These are phyloP conservation scores for Lagerstroemia speciosa DNA, from an alignment of 345 rosid species.

Conservation along the genomic window DNA sequence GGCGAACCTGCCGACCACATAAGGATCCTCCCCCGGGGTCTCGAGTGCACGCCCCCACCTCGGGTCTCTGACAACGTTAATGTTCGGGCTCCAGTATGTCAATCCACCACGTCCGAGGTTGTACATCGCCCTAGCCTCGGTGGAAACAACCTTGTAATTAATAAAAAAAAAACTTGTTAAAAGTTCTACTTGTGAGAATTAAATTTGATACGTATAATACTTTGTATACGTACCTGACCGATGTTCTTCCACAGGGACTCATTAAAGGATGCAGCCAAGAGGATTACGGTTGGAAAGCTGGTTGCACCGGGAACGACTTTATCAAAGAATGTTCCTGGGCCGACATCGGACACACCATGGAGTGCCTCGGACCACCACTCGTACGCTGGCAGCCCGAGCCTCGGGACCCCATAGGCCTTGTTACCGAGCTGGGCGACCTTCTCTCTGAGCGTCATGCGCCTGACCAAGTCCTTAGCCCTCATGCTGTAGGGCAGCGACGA, in stretches of 20 bases:
- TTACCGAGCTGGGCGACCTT: constrained; percentile 27
- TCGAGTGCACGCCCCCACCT: constrained; percentile 38
- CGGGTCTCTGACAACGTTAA: constrained; percentile 39
- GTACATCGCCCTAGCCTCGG: constrained; percentile 46
- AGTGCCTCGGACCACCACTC: constrained; percentile 49
- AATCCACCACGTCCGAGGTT: constrained; percentile 38
- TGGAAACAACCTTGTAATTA: constrained; percentile 33
- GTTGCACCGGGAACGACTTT: constrained; percentile 26
- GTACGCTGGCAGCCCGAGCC: constrained; percentile 30
- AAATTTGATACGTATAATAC: no score
- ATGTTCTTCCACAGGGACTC: constrained; percentile 30
- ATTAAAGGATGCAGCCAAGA: constrained; percentile 27
- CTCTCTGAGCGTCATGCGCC: constrained; percentile 22
- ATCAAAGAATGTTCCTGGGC: constrained; percentile 25
- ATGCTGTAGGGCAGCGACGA: constrained; percentile 15
- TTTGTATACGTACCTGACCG: constrained; percentile 30
- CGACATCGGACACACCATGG: constrained; percentile 35
- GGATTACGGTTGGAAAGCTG: constrained; percentile 37
- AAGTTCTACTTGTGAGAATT: no score
- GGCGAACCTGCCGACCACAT: constrained; percentile 27
- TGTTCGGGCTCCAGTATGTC: constrained; percentile 37
- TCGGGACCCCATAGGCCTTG: constrained; percentile 14
- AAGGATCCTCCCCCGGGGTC: constrained; percentile 46
- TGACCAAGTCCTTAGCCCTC: constrained; percentile 29
- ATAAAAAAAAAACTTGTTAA: no score